Conservation (phyloP, 306 rosid species). For the Rosa rugosa region DNA sequence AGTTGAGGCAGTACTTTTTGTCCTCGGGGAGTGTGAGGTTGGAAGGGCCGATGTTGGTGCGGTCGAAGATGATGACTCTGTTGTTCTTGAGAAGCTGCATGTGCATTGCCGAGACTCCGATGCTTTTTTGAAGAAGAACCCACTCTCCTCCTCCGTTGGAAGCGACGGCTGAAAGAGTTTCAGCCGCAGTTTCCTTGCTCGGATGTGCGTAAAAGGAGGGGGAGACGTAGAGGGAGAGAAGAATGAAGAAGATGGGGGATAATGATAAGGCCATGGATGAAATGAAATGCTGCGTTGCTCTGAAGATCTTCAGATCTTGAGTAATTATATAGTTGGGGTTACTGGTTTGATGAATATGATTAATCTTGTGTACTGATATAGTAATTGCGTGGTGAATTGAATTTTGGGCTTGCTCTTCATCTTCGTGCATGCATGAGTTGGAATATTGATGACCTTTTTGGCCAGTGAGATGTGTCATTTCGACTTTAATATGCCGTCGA, state of each 20-base stretch:
- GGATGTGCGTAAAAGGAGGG: neutral
- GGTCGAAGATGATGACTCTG: constrained; percentile 64
- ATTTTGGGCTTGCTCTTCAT: neutral
- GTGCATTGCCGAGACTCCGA: constrained; percentile 92
- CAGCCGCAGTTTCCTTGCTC: neutral
- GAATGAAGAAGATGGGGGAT: neutral
- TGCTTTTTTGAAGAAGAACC: constrained; percentile 48
- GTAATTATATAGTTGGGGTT: neutral
- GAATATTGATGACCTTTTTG: too few species aligned
- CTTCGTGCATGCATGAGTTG: neutral
- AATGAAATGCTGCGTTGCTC: neutral
- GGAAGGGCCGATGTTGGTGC: constrained; percentile 71
- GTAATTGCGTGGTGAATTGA: neutral
- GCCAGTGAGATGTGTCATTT: neutral
- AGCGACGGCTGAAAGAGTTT: neutral
- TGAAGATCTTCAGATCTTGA: neutral
- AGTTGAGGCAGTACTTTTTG: constrained; percentile 25
- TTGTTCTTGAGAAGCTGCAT: constrained; percentile 71
- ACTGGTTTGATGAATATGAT: neutral
- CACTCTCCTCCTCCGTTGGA: constrained; percentile 33
- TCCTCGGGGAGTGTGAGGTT: constrained; percentile 54
- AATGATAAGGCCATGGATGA: neutral
- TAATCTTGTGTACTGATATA: neutral
- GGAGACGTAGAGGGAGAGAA: neutral
- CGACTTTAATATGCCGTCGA: neutral